Evolutionary conservation across 192 early-diverging fungal genomes (phyloP), one percentile per base, ranked within the genome.

Genomic region (Backusella parvicylindrica): DNA sequence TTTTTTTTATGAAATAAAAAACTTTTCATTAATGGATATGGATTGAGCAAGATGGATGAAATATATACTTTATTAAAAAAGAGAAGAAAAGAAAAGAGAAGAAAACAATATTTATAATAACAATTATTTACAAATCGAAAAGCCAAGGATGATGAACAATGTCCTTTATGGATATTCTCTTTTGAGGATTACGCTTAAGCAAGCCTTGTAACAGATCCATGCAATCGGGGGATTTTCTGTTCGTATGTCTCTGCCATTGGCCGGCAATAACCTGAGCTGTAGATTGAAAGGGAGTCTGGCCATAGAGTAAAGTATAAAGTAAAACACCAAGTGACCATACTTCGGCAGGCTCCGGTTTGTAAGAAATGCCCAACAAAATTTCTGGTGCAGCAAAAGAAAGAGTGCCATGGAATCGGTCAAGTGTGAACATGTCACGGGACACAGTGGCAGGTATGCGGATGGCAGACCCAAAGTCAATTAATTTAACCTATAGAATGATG

Each of bases 251-350:
- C 18, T 78, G 77, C 56, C 73, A 87, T 21, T 66, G 72, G 9
- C 76, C 75, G 9, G 83, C 49, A 12, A 89, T 79, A 6, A 84
- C 83, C 18, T 82, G 79, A 15, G 68, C 36, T 21, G 84, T 73
- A 38, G 84, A 79, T 35, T 78, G 77, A 76, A 91, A 92, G 13
- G 91, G 89, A 9, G 84, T 83, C 60, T 89, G 87, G 26, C 89
- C 88, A 56, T 79, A 85, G 2, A 90, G 73, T 64, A 88, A 77
- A 37, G 82, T 85, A 68, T 88, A 88, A 28, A 92, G 80, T 18
- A 92, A 74, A 38, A 91, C 82, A 32, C 92, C 92, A 21, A 93
- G 60, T 2, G 90, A 87, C 92, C 92, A 93, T 32, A 93, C 86
- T 72, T 93, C 92, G 21, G 87, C 84, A 15, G 86, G 84, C 63